These are phyloP conservation scores for Hyphopichia homilentoma DNA, from an alignment of 805 yeast species.

Conservation along the genomic window DNA sequence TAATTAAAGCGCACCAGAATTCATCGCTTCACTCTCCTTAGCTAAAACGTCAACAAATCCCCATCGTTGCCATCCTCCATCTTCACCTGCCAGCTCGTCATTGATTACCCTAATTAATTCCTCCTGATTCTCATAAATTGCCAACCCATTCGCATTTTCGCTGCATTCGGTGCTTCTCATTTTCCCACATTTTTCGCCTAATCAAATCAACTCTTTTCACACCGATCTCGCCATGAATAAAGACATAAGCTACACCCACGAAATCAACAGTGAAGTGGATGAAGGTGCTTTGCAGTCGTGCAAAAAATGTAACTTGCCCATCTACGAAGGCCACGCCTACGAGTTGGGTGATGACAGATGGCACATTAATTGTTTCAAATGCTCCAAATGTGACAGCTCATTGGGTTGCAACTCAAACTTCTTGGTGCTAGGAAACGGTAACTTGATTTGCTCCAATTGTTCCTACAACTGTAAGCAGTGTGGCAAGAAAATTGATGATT, in stretches of 20 bases:
- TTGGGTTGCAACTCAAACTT: slow-evolving; percentile 88
- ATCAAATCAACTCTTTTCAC: too few species aligned
- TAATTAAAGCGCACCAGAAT: too few species aligned
- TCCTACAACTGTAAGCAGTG: slow-evolving; percentile 89
- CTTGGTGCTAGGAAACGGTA: slow-evolving; percentile 89
- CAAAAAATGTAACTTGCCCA: slow-evolving; percentile 42
- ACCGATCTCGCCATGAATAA: too few species aligned
- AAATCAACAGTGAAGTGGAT: not conserved
- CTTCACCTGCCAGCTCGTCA: too few species aligned
- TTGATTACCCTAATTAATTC: too few species aligned
- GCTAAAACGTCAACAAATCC: too few species aligned
- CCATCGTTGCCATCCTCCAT: too few species aligned
- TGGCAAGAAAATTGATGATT: slow-evolving; percentile 80
- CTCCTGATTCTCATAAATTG: too few species aligned
- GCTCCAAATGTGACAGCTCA: slow-evolving; percentile 76
- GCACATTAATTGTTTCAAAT: slow-evolving; percentile 91
- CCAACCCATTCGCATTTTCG: too few species aligned
- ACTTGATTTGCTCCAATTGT: slow-evolving; percentile 84
- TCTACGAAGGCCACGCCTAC: slow-evolving; percentile 89
- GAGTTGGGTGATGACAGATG: slow-evolving; percentile 93
- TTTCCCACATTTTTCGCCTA: too few species aligned
- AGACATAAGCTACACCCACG: not conserved
- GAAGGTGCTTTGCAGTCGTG: slow-evolving; percentile 23
- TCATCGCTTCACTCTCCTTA: too few species aligned
- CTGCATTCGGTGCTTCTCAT: too few species aligned